These are phyloP conservation scores for Eutrema heterophyllum DNA, from an alignment of 345 rosid species.

Conservation along the genomic window DNA sequence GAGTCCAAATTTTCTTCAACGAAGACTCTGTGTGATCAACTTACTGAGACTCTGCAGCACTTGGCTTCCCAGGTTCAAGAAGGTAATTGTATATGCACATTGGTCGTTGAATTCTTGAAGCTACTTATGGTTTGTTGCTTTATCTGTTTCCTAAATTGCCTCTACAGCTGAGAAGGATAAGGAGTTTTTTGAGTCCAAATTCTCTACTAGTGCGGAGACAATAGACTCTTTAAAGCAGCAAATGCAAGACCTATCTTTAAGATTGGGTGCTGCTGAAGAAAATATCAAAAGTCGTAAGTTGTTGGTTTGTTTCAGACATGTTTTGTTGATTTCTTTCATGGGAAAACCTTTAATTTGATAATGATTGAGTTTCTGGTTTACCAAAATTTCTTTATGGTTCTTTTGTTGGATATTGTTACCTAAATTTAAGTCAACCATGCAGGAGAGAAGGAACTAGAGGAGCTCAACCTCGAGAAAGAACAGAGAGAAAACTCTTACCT, in stretches of 20 bases:
- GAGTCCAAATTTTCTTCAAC: constrained; percentile 87
- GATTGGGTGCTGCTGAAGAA: constrained; percentile 46
- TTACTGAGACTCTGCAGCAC: constrained; percentile 75
- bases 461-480: constrained; percentile 55
- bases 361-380: neutral
- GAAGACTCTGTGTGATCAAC: constrained; percentile 70
- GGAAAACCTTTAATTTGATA: neutral
- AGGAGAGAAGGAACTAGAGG: constrained; percentile 67
- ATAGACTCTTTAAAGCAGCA: constrained; percentile 27
- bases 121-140: neutral
- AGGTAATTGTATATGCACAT: constrained; percentile 41
- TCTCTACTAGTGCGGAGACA: constrained; percentile 19
- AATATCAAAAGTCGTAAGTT: constrained; percentile 52
- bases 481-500: constrained; percentile 44
- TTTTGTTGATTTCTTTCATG: neutral
- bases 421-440: constrained; percentile 17
- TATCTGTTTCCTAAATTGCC: constrained; percentile 20
- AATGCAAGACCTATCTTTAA: constrained; percentile 18
- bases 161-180: constrained; percentile 58
- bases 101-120: neutral
- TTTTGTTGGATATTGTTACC: neutral
- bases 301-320: neutral
- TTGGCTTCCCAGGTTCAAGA: constrained; percentile 76
- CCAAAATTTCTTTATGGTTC: neutral
- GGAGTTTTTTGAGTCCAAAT: constrained; percentile 11